phyloP scores from a whole-genome alignment of 2,329 filamentous ascomycete species.

The Penicillium sp. region DNA sequence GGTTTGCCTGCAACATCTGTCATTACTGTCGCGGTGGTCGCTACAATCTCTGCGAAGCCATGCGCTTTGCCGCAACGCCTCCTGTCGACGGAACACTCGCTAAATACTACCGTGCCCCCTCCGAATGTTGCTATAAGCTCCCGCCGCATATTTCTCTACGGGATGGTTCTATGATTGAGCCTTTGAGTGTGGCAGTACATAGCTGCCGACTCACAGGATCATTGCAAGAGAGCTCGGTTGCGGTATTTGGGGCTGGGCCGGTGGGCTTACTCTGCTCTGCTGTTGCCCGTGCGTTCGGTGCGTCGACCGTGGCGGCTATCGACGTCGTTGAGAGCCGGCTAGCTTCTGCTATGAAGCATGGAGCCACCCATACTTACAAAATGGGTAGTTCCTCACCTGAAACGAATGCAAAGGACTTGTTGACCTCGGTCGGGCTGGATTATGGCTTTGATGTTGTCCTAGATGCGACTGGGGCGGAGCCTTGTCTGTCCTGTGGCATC shows the following conservation, averaged over 20 bases:
- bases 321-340: slow-evolving; percentile 71
- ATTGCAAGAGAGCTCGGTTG: slow-evolving; percentile 72
- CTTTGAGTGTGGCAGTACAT: slow-evolving; percentile 80
- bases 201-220: slow-evolving; percentile 73
- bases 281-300: slow-evolving; percentile 79
- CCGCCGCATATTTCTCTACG: slow-evolving; percentile 64
- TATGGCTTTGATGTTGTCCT: slow-evolving; percentile 73
- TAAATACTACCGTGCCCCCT: slow-evolving; percentile 77
- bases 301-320: slow-evolving; percentile 75
- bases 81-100: slow-evolving; percentile 84
- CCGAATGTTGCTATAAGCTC: slow-evolving; percentile 88
- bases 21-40: slow-evolving; percentile 72
- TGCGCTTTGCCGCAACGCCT: slow-evolving; percentile 88
- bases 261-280: slow-evolving; percentile 84
- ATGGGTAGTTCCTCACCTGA: slow-evolving; percentile 64
- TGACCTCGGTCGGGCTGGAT: slow-evolving; percentile 62
- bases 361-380: slow-evolving; percentile 57
- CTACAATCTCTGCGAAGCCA: slow-evolving; percentile 85
- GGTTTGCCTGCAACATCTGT: slow-evolving; percentile 72
- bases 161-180: slow-evolving; percentile 86
- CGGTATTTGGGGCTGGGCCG: slow-evolving; percentile 82
- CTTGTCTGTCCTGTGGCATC: slow-evolving; percentile 71
- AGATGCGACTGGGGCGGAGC: slow-evolving; percentile 75
- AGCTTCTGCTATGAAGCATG: slow-evolving; percentile 72
- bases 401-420: slow-evolving; percentile 72